These are phyloP conservation scores for Flaveria robusta DNA, from an alignment of 129 eudicot genomes.

Conservation along the genomic window DNA sequence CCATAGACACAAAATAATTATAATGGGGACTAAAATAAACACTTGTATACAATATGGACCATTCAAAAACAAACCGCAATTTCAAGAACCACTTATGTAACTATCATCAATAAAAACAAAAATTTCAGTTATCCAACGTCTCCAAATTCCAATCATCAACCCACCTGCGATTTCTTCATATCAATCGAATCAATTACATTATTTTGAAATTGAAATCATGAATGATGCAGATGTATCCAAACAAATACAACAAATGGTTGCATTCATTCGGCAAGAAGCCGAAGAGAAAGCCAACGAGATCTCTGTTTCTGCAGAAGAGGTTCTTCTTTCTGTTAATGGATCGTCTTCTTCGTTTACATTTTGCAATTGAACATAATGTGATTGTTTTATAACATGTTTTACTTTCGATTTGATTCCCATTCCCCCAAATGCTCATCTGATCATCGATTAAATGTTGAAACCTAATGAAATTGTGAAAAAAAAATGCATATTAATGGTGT, in stretches of 20 bases:
- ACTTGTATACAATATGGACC: background rate
- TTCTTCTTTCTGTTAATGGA: background rate
- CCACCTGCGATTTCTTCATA: conserved; percentile 28
- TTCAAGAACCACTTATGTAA: conserved; percentile 2
- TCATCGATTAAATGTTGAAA: background rate
- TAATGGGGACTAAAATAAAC: background rate
- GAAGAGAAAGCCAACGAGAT: conserved; percentile 76
- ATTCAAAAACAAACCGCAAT: background rate
- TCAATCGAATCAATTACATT: background rate
- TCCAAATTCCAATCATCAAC: conserved; percentile 22
- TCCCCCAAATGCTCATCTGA: too few species aligned
- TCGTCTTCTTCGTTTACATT: background rate
- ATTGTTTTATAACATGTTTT: background rate
- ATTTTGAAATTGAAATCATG: conserved; percentile 39
- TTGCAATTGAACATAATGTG: background rate
- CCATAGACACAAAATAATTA: background rate
- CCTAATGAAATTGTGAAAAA: background rate
- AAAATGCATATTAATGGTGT: background rate
- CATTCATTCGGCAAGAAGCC: conserved; percentile 72
- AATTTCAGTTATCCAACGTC: background rate
- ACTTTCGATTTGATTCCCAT: background rate
- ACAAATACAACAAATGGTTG: conserved; percentile 74
- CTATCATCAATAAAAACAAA: background rate
- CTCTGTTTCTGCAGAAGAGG: conserved; percentile 73
- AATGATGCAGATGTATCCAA: conserved; percentile 65